Base-by-base conservation (phyloP, 148 eudicot species). In the Heliosperma pusillum region DNA sequence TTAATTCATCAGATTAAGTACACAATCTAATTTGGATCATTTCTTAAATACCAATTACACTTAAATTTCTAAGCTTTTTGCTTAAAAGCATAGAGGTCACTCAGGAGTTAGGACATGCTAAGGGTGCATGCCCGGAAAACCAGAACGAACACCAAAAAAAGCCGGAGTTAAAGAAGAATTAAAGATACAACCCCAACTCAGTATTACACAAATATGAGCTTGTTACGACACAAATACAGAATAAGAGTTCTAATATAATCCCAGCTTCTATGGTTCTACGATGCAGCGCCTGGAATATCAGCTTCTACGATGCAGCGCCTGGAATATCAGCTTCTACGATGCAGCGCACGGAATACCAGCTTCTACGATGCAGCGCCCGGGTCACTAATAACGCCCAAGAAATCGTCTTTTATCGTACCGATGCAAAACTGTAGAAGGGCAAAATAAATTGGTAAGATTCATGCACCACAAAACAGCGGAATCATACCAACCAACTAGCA, bases 391-490 rank as follows among this genome's bases (percentile, higher is more conserved):
- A 91, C 97, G 10, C 98, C 98, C 84, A 93, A 77, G 79, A 91
- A 91, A 72, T 91, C 98, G 33, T 91, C 97, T 74, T 91, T 93
- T 17, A 93, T 93, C 66, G 97, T 93, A 58, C 98, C 98, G 72
- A 93, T 89, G 83, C 97, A 93, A 84, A 93, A 93, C 98, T 93
- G 93, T 75, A 78, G 70, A 27, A 58, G 33, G 17, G 1, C 30
- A 69, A 21, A 60, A 56, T 10, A 22, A 53, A 42, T 12, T n/a
- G 47, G 44, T 53, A 74, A 50, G 55, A 47, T 12, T 47, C 3
- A 50, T 50, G 55, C n/a, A 50, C 12, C 42, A 36, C 42, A 10
- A 36, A 27, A 27, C 13, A 13, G 17, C 33, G 2, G 3, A 10
- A 36, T 36, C 40, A 27, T 8, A 29, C 13, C 15, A 63, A 63